These are phyloP conservation scores for Penicillium hesseltinei DNA, from an alignment of 2,329 filamentous ascomycete species.

Conservation along the genomic window DNA sequence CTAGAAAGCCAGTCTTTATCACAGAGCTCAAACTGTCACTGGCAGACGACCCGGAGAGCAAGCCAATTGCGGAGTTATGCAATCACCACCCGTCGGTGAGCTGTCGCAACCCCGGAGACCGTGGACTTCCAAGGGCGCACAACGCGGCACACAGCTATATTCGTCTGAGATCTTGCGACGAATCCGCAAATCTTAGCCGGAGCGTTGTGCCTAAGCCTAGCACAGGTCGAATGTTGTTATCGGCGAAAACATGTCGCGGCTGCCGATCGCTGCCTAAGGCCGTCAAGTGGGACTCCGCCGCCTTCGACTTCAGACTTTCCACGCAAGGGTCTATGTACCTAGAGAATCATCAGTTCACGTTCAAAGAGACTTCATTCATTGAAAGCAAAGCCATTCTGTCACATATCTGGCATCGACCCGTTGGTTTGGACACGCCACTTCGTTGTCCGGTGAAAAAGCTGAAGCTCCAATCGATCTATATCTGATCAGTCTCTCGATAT, in stretches of 20 bases:
- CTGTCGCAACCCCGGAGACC: not conserved
- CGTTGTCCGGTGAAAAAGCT: not conserved
- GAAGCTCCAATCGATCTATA: conserved; percentile 3
- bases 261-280: conserved; percentile 8
- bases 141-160: not conserved
- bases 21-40: not conserved
- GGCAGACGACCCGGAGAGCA: not conserved
- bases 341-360: not conserved
- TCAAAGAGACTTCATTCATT: not conserved
- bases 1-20: not conserved
- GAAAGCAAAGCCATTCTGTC: not conserved
- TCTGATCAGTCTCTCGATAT: not conserved
- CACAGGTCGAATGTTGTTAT: conserved; percentile 5
- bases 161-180: not conserved
- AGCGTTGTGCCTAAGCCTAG: not conserved
- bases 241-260: conserved; percentile 13
- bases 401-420: not conserved
- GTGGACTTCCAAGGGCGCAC: not conserved
- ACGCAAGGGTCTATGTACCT: not conserved
- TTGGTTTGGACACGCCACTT: not conserved
- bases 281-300: conserved; percentile 1
- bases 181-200: not conserved
- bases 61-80: not conserved
- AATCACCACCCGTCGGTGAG: not conserved
- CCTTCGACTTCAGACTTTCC: conserved; percentile 2